Percentiles rank a stretch among this genome's conserved stretches.
These are phyloP conservation scores for Pochonia chlamydosporia DNA, from an alignment of 2,329 filamentous ascomycete species.

Conservation along the genomic window DNA sequence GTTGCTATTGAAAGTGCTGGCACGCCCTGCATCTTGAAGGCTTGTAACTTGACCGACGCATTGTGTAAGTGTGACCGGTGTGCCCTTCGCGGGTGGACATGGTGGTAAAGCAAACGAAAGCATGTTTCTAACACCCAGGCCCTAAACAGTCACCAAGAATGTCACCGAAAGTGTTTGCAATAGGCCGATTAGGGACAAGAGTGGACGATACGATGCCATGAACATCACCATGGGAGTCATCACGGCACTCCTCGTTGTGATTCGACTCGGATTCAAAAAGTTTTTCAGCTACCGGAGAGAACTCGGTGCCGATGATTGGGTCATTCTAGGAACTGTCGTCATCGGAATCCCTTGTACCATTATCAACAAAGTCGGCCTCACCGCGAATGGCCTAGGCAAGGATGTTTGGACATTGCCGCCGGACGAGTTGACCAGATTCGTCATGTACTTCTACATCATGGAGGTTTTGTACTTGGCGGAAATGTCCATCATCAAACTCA, in stretches of 20 bases:
- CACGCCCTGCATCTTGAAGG: constrained; percentile 15
- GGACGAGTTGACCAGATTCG: constrained; percentile 18
- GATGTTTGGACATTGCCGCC: constrained; percentile 27
- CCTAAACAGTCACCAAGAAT: constrained; percentile 3
- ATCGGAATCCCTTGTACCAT: constrained; percentile 16
- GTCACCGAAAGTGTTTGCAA: constrained; percentile 3
- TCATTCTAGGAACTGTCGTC: constrained; percentile 16
- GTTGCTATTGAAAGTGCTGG: constrained; percentile 14
- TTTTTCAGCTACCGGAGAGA: constrained; percentile 21
- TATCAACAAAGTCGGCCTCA: constrained; percentile 17
- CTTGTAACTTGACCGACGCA: constrained; percentile 18
- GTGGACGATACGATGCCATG: constrained; percentile 3
- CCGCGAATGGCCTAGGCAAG: constrained; percentile 22
- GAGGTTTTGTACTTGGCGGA: constrained; percentile 25
- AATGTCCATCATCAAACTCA: constrained; percentile 32
- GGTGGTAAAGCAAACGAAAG: no score
- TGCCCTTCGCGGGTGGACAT: no score
- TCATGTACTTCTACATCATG: constrained; percentile 24
- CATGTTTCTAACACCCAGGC: neutral
- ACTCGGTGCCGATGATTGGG: constrained; percentile 25
- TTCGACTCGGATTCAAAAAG: constrained; percentile 17
- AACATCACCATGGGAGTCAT: constrained; percentile 13
- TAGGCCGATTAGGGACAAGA: constrained; percentile 3
- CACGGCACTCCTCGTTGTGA: constrained; percentile 12
- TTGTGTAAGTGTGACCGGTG: constrained; percentile 18